Evolutionary conservation across 2,329 filamentous ascomycete species (phyloP), one percentile per base, ranked within the genome.

Genomic region (Reticulascus tulasneorum): DNA sequence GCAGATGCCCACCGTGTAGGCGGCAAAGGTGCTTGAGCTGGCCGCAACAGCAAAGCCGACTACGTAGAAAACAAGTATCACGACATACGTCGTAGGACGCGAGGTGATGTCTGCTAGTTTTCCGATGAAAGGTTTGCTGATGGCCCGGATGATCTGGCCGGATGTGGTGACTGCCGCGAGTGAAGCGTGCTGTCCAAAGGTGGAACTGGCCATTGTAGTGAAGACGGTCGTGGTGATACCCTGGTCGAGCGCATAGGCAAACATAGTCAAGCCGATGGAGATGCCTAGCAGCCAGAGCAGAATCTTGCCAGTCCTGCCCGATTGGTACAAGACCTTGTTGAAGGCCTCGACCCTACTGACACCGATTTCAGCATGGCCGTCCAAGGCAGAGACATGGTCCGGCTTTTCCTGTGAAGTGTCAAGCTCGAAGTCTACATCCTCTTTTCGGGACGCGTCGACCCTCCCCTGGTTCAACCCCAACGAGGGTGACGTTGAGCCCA

Each of bases 251-350:
- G 59, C 59, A 25, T 62, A 63, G 27, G 56, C 59, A 28, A 62
- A 62, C 58, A 63, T 54, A 44, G 56, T 59, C 25, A 59, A 36
- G n/a, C 55, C 53, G 37, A 63, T 57, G 19, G 57, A 61, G 28
- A 59, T 33, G 23, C 46, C 58, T 7, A 63, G 46, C 35, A 61
- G 26, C 56, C 57, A 61, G 21, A 61, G 56, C 34, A 60, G 24
- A 5, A 56, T 41, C 46, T 56, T 59, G 35, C 58, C 59, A 5
- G 47, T 50, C 29, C 38, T 50, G 30, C 59, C 59, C 2, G 59
- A 62, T 47, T 59, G 50, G 48, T 63, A 62, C 18, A 63, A 52
- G 3, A 60, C 58, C 49, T 58, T 60, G 53, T 62, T 63, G 47
- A 63, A 63, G 38, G 59, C 59, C 45, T 63, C 58, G 29, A 62